Conservation (phyloP, 2,329 filamentous ascomycete species). For the Pseudogymnoascus sp. region DNA sequence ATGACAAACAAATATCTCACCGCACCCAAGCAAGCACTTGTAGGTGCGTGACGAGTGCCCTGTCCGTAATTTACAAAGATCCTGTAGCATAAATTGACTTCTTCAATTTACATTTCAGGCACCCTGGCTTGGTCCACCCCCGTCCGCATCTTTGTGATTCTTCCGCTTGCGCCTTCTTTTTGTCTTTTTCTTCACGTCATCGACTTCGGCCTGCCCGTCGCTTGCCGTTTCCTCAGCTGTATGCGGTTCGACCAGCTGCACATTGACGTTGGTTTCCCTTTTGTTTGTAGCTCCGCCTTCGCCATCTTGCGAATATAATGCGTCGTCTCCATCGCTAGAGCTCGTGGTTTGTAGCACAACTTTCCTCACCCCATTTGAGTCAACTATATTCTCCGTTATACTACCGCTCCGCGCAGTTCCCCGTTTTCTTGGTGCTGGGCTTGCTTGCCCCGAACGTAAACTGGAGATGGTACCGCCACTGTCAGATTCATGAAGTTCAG, state of each 20-base stretch:
- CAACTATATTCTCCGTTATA: conserved; percentile 70
- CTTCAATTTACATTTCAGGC: not conserved
- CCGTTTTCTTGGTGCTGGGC: conserved; percentile 31
- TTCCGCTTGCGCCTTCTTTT: conserved; percentile 5
- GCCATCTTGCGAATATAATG: not conserved
- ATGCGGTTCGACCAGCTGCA: not conserved
- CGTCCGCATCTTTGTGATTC: not conserved
- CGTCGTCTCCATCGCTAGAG: conserved; percentile 17
- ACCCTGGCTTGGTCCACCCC: not conserved
- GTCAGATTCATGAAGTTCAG: conserved; percentile 2
- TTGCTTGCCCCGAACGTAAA: conserved; percentile 23
- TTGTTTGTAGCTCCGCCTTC: not conserved
- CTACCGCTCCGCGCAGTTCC: conserved; percentile 60
- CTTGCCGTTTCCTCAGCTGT: not conserved
- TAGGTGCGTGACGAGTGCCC: not conserved
- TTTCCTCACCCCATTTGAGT: conserved; percentile 66
- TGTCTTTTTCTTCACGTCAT: conserved; percentile 6
- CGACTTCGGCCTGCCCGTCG: not conserved
- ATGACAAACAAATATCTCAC: not conserved
- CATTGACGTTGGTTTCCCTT: not conserved
- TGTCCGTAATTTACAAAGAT: not conserved
- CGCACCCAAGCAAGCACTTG: not conserved
- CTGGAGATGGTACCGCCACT: conserved; percentile 19
- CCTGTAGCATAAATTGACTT: not conserved
- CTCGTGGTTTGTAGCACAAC: conserved; percentile 63